These are phyloP conservation scores for Hortiboletus flavorubellus DNA, from an alignment of 768 basidiomycete genomes.

Conservation along the genomic window DNA sequence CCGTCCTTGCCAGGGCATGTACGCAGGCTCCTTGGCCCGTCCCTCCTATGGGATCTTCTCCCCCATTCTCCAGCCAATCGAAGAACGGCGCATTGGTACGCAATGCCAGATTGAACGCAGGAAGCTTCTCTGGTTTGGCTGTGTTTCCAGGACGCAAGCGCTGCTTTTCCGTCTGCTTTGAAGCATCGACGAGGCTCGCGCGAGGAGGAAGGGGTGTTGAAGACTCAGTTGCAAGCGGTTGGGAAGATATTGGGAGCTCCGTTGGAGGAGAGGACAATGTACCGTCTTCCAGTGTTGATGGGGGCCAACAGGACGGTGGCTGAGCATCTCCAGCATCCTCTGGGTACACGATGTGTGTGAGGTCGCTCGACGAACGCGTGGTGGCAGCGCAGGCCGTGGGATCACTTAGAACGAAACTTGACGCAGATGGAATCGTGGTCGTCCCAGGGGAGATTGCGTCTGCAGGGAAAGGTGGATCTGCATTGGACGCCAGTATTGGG, in stretches of 20 bases:
- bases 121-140: slow-evolving; percentile 14
- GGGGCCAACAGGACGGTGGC: not conserved
- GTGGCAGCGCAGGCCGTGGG: not conserved
- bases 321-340: slow-evolving; percentile 1
- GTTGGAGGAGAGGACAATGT: not conserved
- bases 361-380: slow-evolving; percentile 23
- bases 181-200: not conserved
- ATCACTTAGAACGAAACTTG: not conserved
- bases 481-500: slow-evolving; percentile 1
- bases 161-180: not conserved
- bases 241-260: not conserved
- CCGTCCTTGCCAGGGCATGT: not conserved
- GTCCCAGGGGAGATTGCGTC: not conserved
- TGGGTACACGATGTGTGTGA: slow-evolving; percentile 18
- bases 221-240: not conserved
- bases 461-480: slow-evolving; percentile 13
- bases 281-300: not conserved
- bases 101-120: slow-evolving; percentile 76
- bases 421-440: not conserved
- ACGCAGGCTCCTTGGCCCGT: slow-evolving; percentile 20
- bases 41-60: slow-evolving; percentile 28
- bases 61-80: slow-evolving; percentile 68
- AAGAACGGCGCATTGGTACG: slow-evolving; percentile 54
- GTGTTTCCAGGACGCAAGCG: not conserved
- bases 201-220: not conserved